These are phyloP conservation scores for Pseudognaphalium luteoalbum DNA, from an alignment of 129 eudicot species.

Conservation along the genomic window DNA sequence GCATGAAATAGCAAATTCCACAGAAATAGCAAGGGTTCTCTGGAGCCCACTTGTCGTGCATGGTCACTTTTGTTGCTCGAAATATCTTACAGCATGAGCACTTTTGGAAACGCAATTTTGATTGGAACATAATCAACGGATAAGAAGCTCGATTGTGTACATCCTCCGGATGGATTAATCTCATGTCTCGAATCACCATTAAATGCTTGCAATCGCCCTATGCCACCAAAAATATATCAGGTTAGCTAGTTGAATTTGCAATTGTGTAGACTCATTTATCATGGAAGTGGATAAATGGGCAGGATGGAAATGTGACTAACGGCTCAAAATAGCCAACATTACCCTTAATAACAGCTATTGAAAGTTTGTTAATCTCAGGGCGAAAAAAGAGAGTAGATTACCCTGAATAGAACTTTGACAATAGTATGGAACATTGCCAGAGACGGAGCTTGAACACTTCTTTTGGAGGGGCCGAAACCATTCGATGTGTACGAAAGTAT, in stretches of 20 bases:
- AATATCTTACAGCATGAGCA: conserved; percentile 74
- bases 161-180: conserved; percentile 75
- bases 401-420: too few relatives aligned
- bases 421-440: background rate
- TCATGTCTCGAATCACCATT: conserved; percentile 82
- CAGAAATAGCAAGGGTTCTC: conserved; percentile 91
- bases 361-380: too few relatives aligned
- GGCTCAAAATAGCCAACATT: background rate
- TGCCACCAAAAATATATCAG: conserved; percentile 19
- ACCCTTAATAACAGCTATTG: too few relatives aligned
- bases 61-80: conserved; percentile 67
- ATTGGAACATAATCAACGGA: conserved; percentile 57
- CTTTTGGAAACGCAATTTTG: conserved; percentile 51
- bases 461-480: too few relatives aligned
- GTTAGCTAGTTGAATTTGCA: background rate
- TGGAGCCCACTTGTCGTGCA: conserved; percentile 82
- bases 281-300: background rate
- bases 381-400: too few relatives aligned
- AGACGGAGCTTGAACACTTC: too few relatives aligned
- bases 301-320: background rate
- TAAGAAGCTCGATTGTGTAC: conserved; percentile 71
- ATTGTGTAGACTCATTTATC: background rate
- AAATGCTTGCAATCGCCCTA: conserved; percentile 83
- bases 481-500: too few relatives aligned
- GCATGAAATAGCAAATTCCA: conserved; percentile 78